Evolutionary conservation across 2,329 filamentous ascomycete species (phyloP), one percentile per base, ranked within the genome.

Genomic region (Colletotrichum viniferum): DNA sequence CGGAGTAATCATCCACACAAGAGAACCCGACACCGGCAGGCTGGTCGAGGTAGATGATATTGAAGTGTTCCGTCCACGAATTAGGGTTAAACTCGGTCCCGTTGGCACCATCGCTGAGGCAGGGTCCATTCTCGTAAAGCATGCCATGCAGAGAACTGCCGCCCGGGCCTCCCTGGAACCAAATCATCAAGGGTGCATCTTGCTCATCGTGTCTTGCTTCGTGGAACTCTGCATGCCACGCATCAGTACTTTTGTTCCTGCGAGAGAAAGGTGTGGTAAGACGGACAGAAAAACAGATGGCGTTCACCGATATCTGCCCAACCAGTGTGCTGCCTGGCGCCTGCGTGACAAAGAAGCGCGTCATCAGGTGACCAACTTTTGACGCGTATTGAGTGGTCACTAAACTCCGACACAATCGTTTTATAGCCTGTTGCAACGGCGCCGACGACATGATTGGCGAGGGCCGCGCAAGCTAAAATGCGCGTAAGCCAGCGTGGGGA

Each of bases 121-220:
- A 92, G 56, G 84, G 85, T 18, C 90, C 90, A 84, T 85, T 82
- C 89, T 90, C 69, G 81, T 84, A 80, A 87, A 92, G 69, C 88
- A 84, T 12, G 85, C 90, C 81, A 70, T 89, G 83, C 86, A 91
- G 88, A 58, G 87, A 89, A 77, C 87, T 89, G 55, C 85, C 85
- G n/a, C 91, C 91, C 6, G 91, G 91, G 4, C 91, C 91, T 38
- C 91, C 91, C 80, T 91, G 92, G 60, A 92, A 82, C 88, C 88
- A 92, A 79, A 91, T 88, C 7, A 88, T 88, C 64, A 91, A 79
- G 21, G 82, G 81, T 7, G 81, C 81, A 36, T 77, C 79, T 10
- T 74, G 65, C 8, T 80, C 79, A 18, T 78, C 69, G 24, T 78
- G 68, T 4, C 80, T 75, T 63, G 81, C 78, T 21, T 82, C 80